Evolutionary conservation across 768 basidiomycete genomes (phyloP).

Genomic region (Lactarius hatsudake): DNA sequence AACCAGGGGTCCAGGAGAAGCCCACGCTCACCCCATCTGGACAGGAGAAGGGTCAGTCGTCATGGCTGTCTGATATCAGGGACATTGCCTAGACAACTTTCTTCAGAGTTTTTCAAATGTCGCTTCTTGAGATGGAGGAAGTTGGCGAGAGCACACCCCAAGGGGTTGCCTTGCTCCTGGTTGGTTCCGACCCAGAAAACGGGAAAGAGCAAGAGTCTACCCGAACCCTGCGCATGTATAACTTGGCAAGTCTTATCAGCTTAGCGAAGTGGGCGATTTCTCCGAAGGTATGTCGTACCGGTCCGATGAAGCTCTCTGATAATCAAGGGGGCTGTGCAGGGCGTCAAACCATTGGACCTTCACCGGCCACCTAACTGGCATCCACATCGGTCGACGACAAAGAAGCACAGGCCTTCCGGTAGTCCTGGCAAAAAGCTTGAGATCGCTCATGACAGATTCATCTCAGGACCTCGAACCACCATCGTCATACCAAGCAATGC

Average conservation of each 20-base stretch:
- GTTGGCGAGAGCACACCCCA: conserved; percentile 58
- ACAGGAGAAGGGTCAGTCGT: conserved; percentile 65
- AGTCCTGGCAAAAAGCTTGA: conserved; percentile 64
- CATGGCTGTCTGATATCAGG: not conserved
- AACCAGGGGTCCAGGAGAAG: conserved; percentile 66
- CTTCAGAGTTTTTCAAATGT: conserved; percentile 71
- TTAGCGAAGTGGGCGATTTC: conserved; percentile 72
- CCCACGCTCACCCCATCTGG: conserved; percentile 67
- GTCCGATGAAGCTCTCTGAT: not conserved
- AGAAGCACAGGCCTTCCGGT: conserved; percentile 50
- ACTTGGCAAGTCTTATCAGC: conserved; percentile 67
- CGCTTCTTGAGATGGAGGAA: conserved; percentile 61
- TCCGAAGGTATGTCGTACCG: conserved; percentile 50
- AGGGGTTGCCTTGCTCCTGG: conserved; percentile 75
- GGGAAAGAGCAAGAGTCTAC: conserved; percentile 54
- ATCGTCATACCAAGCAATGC: conserved; percentile 21
- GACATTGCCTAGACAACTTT: not conserved
- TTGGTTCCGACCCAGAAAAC: conserved; percentile 58
- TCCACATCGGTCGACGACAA: conserved; percentile 45
- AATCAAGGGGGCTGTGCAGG: conserved; percentile 38
- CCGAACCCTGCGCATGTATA: conserved; percentile 77
- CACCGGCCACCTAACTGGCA: conserved; percentile 51
- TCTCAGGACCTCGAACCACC: conserved; percentile 33
- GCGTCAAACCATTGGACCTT: conserved; percentile 58
- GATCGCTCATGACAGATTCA: conserved; percentile 51